Evolutionary conservation across 1,139 yeast genomes (phyloP), one percentile per base, ranked within the genome.

Genomic region (Suhomyces taliae): DNA sequence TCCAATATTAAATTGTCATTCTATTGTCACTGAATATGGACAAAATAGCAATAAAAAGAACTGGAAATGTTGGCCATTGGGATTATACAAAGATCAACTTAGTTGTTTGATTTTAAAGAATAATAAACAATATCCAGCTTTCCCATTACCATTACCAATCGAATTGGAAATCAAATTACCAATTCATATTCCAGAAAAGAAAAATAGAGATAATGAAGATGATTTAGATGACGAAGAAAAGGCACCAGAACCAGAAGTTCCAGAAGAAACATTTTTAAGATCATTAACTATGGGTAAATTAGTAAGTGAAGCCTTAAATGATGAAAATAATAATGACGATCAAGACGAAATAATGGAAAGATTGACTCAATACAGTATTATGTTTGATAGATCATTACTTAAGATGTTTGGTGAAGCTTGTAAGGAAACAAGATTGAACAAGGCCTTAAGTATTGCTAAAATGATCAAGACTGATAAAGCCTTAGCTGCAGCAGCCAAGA

Each of bases 41-140:
- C 65, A 72, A n/a, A 72, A 72, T 50, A 67, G 68, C 12, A 69
- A 70, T 41, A 72, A 74, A 49, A 78, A 72, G 51, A 71, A 80
- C 61, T 75, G 80, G 80, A 78, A 65, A 51, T 85, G 88, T 54
- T 90, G 98, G 97, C 98, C 98, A 10, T 72, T 93, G 44, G 97
- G 97, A 2, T 72, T 90, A 39, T 76, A 78, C 50, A 79, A 77
- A 45, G 87, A 86, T 53, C 81, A 82, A 50, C 77, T 90, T 56
- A 81, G 81, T 54, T 88, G 96, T 66, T 78, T 89, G 49, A 76
- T 89, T 26, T 77, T 90, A 52, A 87, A 88, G 63, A 89, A 88
- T 27, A 64, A 65, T 32, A 56, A 55, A 31, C 64, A 61, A 33
- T 78, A 74, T 51, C 85, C 85, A 0, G 79, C 81, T 8, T 79